Evolutionary conservation across 306 rosid species (phyloP).

Genomic region (Comarum palustre): DNA sequence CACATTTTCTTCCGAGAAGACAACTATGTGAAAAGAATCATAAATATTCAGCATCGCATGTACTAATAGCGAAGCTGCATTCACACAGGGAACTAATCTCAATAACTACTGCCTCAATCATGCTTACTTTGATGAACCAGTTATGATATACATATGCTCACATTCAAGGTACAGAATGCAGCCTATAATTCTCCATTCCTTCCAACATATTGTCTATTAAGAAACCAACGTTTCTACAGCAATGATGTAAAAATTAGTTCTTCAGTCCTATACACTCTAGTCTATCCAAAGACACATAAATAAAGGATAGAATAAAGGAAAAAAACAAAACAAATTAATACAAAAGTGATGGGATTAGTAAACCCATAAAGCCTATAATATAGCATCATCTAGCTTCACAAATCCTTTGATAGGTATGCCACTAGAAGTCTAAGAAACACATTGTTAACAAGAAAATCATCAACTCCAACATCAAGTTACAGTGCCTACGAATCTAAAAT

Average conservation of each 20-base stretch:
- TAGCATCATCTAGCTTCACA: background rate
- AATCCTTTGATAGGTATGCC: background rate
- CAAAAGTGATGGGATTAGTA: background rate
- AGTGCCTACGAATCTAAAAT: background rate
- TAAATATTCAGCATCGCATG: background rate
- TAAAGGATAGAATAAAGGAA: background rate
- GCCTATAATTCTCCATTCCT: slow-evolving; percentile 1
- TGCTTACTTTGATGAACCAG: background rate
- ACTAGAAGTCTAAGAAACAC: background rate
- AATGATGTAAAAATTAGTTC: background rate
- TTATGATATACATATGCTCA: background rate
- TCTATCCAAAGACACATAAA: background rate
- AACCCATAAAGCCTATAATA: background rate
- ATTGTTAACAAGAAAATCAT: background rate
- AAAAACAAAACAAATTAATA: background rate
- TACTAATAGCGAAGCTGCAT: background rate
- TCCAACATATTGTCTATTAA: background rate
- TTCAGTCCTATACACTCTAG: background rate
- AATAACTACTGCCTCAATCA: background rate
- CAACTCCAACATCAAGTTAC: background rate
- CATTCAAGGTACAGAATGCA: background rate
- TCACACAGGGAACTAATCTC: background rate
- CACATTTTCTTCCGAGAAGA: background rate
- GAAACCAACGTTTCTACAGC: background rate
- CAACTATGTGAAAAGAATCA: background rate